Evolutionary conservation across 179 eudicot genomes (phyloP).

Genomic region (Spinacia oleracea): DNA sequence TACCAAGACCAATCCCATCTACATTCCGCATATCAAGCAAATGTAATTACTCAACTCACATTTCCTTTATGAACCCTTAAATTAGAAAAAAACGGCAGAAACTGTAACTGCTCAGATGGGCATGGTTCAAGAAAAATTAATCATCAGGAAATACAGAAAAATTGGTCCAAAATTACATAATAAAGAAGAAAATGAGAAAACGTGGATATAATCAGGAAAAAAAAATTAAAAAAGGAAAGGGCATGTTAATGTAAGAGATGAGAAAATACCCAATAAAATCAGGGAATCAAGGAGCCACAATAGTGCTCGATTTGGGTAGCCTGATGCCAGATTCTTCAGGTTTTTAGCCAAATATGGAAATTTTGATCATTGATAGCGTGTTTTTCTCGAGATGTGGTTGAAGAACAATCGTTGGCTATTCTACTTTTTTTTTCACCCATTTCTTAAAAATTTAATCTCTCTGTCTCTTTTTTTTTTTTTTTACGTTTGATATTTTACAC

Average conservation of each 20-base stretch:
- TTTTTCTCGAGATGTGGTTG: too few species aligned
- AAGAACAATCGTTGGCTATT: too few species aligned
- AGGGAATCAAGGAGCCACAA: too few species aligned
- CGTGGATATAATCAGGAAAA: not conserved
- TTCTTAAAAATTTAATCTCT: too few species aligned
- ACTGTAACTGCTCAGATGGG: not conserved
- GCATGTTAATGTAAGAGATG: not conserved
- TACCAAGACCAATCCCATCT: not conserved
- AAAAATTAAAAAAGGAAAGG: not conserved
- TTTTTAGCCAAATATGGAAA: too few species aligned
- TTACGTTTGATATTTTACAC: too few species aligned
- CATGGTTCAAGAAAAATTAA: not conserved
- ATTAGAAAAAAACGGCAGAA: not conserved
- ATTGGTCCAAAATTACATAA: not conserved
- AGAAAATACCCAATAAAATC: not conserved
- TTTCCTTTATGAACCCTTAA: not conserved
- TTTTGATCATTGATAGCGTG: too few species aligned
- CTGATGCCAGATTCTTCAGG: too few species aligned
- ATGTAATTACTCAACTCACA: not conserved
- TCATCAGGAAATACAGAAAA: not conserved
- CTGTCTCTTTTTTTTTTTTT: too few species aligned
- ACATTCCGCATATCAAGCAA: not conserved
- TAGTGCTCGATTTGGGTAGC: too few species aligned
- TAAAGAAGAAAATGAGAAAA: not conserved
- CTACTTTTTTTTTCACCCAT: too few species aligned